Evolutionary conservation across 345 rosid genomes (phyloP).

Genomic region (Linum lewisii): DNA sequence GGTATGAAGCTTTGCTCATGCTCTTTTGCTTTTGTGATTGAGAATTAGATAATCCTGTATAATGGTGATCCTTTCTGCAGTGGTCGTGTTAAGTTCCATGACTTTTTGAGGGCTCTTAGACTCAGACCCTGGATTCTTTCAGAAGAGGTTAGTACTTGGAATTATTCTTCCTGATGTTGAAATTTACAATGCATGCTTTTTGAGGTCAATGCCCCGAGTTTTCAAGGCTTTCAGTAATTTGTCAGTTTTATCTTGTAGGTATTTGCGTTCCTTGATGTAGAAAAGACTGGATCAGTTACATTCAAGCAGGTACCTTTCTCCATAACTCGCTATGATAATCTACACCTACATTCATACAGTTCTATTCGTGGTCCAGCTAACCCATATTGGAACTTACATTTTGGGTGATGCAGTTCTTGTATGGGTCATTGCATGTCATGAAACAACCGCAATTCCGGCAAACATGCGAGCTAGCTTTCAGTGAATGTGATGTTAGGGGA

Average conservation of each 20-base stretch:
- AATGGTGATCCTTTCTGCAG: slow-evolving; percentile 34
- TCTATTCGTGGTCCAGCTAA: too few species aligned
- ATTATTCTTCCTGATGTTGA: background rate
- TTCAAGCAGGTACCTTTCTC: slow-evolving; percentile 63
- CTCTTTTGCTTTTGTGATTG: background rate
- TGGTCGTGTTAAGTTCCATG: slow-evolving; percentile 50
- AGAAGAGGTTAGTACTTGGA: slow-evolving; percentile 42
- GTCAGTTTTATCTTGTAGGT: slow-evolving; percentile 34
- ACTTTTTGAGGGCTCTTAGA: slow-evolving; percentile 49
- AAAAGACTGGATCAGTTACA: slow-evolving; percentile 63
- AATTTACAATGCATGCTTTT: too few species aligned
- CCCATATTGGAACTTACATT: too few species aligned
- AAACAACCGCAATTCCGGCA: slow-evolving; percentile 51
- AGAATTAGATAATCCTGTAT: background rate
- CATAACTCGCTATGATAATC: too few species aligned
- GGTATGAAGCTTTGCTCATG: slow-evolving; percentile 30
- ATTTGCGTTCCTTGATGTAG: slow-evolving; percentile 74
- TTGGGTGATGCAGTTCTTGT: slow-evolving; percentile 60
- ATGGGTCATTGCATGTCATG: slow-evolving; percentile 65
- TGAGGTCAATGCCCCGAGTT: background rate
- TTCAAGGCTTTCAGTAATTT: background rate
- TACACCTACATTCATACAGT: too few species aligned
- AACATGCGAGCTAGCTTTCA: slow-evolving; percentile 61
- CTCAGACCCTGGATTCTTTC: slow-evolving; percentile 54
- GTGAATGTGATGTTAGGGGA: slow-evolving; percentile 39